Conservation (phyloP, 116 monocot species). For the Thalassia testudinum region DNA sequence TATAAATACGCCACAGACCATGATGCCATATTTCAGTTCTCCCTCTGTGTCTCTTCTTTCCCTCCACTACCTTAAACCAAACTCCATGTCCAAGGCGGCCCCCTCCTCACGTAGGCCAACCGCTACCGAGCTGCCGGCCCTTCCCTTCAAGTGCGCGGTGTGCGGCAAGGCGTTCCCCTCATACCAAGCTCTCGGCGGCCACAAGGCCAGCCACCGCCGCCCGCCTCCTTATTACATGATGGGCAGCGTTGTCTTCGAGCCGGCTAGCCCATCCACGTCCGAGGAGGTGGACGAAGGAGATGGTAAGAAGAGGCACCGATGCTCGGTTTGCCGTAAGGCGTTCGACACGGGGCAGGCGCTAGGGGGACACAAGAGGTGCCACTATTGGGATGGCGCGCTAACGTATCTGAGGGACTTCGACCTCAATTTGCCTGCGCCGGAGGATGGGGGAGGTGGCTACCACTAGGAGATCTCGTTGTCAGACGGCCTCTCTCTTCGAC, state of each 20-base stretch:
- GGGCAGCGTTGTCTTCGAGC: neutral
- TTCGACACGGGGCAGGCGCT: conserved; percentile 7
- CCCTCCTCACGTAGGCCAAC: too few relatives aligned
- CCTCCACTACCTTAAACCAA: too few relatives aligned
- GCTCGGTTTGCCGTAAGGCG: conserved; percentile 3
- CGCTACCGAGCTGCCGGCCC: neutral
- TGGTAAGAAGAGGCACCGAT: neutral
- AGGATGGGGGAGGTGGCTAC: too few relatives aligned
- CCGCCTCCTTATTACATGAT: neutral
- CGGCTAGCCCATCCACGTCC: neutral
- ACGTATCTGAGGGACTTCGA: neutral
- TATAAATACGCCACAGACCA: too few relatives aligned
- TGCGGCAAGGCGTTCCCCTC: conserved; percentile 6
- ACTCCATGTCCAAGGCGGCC: too few relatives aligned
- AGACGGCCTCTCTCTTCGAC: too few relatives aligned
- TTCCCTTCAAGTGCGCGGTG: conserved; percentile 1
- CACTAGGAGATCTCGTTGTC: too few relatives aligned
- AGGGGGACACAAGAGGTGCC: conserved; percentile 10
- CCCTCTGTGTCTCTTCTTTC: too few relatives aligned
- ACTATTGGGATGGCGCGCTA: conserved; percentile 6
- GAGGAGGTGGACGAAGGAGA: conserved; percentile 1
- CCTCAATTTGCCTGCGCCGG: conserved; percentile 1
- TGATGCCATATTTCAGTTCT: too few relatives aligned
- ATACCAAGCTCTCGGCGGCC: conserved; percentile 7
- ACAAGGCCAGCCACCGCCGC: conserved; percentile 3